Conservation (phyloP, 768 basidiomycete genomes). For the Pilatotrama ljubarskyi region DNA sequence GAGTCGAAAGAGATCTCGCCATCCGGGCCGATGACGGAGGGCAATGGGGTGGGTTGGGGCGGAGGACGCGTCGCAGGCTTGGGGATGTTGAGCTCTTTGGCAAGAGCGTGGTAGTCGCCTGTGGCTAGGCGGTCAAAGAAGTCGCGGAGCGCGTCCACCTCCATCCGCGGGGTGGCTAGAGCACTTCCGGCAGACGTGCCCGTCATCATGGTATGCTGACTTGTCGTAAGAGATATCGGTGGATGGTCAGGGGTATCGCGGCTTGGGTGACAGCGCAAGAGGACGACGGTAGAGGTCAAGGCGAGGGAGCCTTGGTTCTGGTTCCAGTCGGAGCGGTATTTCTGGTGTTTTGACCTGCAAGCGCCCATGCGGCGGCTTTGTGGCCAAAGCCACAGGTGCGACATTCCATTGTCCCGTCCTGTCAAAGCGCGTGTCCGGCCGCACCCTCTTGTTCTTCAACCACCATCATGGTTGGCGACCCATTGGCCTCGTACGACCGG, state of each 20-base stretch:
- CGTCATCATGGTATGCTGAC: not conserved
- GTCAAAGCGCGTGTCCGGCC: not conserved
- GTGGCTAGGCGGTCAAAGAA: conserved; percentile 21
- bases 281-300: not conserved
- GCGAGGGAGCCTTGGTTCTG: conserved; percentile 3
- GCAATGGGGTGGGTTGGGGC: not conserved
- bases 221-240: not conserved
- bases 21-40: not conserved
- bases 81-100: conserved; percentile 12
- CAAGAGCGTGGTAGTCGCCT: conserved; percentile 16
- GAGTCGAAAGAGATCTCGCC: conserved; percentile 10
- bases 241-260: not conserved
- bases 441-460: not conserved
- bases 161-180: not conserved
- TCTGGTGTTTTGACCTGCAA: not conserved
- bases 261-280: not conserved
- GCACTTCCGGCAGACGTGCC: not conserved
- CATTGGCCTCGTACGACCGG: too few relatives aligned
- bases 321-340: conserved; percentile 3
- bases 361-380: conserved; percentile 7
- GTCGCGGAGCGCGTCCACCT: not conserved
- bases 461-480: too few relatives aligned
- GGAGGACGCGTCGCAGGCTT: not conserved
- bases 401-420: conserved; percentile 9
- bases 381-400: conserved; percentile 4